Base-by-base conservation (phyloP, 805 yeast species). In the Naumovozyma dairenensis region DNA sequence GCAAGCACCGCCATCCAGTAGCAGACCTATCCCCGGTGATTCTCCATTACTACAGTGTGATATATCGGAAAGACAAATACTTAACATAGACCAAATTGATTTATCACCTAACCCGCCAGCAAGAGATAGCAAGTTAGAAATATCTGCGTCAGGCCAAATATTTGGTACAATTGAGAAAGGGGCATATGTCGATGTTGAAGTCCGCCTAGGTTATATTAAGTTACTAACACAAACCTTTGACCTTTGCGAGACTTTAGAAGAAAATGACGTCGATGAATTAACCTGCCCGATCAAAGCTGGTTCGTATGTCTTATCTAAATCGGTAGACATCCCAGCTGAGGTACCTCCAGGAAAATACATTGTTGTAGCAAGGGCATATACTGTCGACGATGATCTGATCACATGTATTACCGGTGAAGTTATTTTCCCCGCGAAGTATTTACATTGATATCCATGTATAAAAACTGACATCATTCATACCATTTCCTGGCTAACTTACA, bases 331-430 rank as follows among this genome's bases (percentile, higher is more conserved):
- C 36, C 98, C 98, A 13, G 66, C 69, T 12, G 92, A 85, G 57
- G 94, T 89, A 21, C 98, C 98, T 38, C 96, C 97, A 16, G 98
- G 98, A 26, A 80, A 72, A 53, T 92, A 92, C 63, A 64, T 73
- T 20, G 94, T 89, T 18, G 65, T 69, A 33, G 97, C 96, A 14
- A 75, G 89, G 51, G 98, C 97, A 2, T 92, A 73, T 65, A 85
- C 94, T 26, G 74, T 65, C 27, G 84, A 81, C 35, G 96, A 85
- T 50, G 79, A 71, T 25, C 71, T 81, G 42, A 75, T 92, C 43
- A 75, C 95, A 16, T 92, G 98, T 59, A 64, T 92, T 47, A 72
- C 82, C 16, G 92, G 85, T 6, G 69, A 75, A 8, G 73, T 81
- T 25, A 77, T 53, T 13, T 63, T 66, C 46, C 53, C 59, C 21